Evolutionary conservation across 2,329 filamentous ascomycete species (phyloP).

Genomic region (Beauveria caledonica): DNA sequence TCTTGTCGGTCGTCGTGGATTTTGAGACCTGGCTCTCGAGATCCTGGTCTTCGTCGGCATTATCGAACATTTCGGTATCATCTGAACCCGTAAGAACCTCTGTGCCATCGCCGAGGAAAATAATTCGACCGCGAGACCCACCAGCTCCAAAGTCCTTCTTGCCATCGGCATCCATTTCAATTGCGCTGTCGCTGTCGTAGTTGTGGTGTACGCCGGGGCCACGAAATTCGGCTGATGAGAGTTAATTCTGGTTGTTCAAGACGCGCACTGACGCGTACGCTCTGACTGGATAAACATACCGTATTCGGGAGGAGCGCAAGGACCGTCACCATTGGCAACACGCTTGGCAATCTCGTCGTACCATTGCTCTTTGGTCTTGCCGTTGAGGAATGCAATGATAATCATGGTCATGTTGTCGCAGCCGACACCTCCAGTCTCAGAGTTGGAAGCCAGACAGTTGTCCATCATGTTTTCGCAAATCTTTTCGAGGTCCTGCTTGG

Average conservation of each 20-base stretch:
- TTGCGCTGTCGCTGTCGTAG: constrained; percentile 70
- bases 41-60: constrained; percentile 76
- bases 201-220: constrained; percentile 75
- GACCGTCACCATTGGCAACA: constrained; percentile 93
- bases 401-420: constrained; percentile 99
- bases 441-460: constrained; percentile 96
- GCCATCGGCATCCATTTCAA: constrained; percentile 65
- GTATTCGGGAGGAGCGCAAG: constrained; percentile 98
- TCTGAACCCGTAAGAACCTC: constrained; percentile 83
- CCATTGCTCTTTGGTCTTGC: constrained; percentile 95
- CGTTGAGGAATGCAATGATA: constrained; percentile 79
- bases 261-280: constrained; percentile 33
- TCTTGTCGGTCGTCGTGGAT: constrained; percentile 22
- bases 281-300: constrained; percentile 54
- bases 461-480: constrained; percentile 99
- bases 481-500: constrained; percentile 86
- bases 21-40: constrained; percentile 76
- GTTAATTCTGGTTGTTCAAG: constrained; percentile 14
- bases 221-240: constrained; percentile 66
- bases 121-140: constrained; percentile 77
- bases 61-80: constrained; percentile 91
- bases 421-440: constrained; percentile 92
- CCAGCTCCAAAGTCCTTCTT: constrained; percentile 55
- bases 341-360: constrained; percentile 91
- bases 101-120: constrained; percentile 90